A percentile compares a stretch with the other conserved stretches of the same genome.
phyloP scores from a whole-genome alignment of 129 eudicot species.

The Helianthus tuberosus region DNA sequence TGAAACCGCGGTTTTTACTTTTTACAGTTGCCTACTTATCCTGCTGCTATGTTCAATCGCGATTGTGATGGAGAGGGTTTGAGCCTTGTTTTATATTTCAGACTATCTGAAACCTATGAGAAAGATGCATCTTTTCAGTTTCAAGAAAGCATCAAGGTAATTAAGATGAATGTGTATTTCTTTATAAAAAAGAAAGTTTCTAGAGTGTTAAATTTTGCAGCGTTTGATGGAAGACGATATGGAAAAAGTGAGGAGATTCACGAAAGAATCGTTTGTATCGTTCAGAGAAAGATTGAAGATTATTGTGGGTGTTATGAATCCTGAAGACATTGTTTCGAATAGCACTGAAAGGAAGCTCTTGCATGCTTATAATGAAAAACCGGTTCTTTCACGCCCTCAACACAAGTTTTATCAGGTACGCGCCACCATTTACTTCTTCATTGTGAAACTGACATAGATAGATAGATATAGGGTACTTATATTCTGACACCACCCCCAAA shows the following conservation, averaged over 20 bases:
- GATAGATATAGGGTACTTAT: too few relatives aligned
- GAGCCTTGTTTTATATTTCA: constrained; percentile 83
- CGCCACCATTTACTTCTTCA: neutral
- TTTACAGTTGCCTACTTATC: constrained; percentile 79
- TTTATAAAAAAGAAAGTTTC: too few relatives aligned
- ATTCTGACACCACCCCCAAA: too few relatives aligned
- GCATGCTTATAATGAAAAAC: constrained; percentile 77
- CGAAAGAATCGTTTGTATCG: constrained; percentile 59
- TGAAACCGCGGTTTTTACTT: constrained; percentile 18
- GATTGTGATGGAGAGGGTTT: constrained; percentile 81
- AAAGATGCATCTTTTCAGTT: constrained; percentile 58
- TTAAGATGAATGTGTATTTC: neutral
- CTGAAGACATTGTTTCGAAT: constrained; percentile 71
- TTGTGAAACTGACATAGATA: neutral
- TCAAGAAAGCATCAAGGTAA: constrained; percentile 76
- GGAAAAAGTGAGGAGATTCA: constrained; percentile 70
- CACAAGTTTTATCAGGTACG: constrained; percentile 81
- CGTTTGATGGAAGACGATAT: constrained; percentile 60
- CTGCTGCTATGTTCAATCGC: constrained; percentile 74
- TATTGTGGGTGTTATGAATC: constrained; percentile 78
- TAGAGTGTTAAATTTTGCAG: constrained; percentile 25
- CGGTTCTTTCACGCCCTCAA: constrained; percentile 92
- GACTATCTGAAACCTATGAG: constrained; percentile 62
- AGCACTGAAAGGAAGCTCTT: constrained; percentile 75
- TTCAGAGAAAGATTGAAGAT: constrained; percentile 82